Percentiles rank a stretch among this genome's conserved stretches.
These are phyloP conservation scores for Eutrema japonicum DNA, from an alignment of 345 rosid genomes.

Conservation along the genomic window DNA sequence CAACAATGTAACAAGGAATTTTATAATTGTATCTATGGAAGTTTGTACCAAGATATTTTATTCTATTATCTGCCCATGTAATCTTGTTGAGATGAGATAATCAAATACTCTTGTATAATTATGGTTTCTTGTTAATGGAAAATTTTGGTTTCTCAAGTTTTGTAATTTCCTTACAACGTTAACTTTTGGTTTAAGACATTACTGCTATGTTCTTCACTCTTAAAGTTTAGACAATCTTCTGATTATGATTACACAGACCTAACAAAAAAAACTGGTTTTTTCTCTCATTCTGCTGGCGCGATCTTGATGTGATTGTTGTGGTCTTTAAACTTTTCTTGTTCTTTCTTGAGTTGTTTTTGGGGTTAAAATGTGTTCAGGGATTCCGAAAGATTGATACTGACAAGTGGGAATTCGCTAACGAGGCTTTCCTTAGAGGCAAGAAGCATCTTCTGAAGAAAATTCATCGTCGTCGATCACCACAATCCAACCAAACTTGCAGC, in stretches of 20 bases:
- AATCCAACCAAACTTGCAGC: conserved; percentile 50
- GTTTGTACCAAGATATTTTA: no score
- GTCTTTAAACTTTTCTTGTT: conserved; percentile 3
- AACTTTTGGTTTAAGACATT: background rate
- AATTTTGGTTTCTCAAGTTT: conserved; percentile 1
- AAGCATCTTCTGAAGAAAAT: conserved; percentile 84
- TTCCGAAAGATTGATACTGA: conserved; percentile 86
- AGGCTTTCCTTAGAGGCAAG: conserved; percentile 77
- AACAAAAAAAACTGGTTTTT: background rate
- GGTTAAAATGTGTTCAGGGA: conserved; percentile 57
- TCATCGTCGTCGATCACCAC: conserved; percentile 80
- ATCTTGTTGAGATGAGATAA: conserved; percentile 14
- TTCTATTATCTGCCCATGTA: conserved; percentile 8
- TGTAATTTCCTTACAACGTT: background rate
- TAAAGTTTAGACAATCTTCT: conserved; percentile 2
- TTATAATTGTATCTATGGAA: conserved; percentile 21
- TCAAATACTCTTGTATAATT: conserved; percentile 9
- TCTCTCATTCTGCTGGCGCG: background rate
- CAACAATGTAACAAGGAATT: conserved; percentile 14
- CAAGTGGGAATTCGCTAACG: conserved; percentile 94
- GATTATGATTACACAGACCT: background rate
- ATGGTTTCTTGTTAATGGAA: conserved; percentile 17
- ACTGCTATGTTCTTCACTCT: conserved; percentile 3
- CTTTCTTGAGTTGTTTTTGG: conserved; percentile 43
- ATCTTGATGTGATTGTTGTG: conserved; percentile 30